Percentiles rank a stretch among this genome's conserved stretches.
These are phyloP conservation scores for Pythium utonaiense DNA, from an alignment of 352 stramenopile species.

Conservation along the genomic window DNA sequence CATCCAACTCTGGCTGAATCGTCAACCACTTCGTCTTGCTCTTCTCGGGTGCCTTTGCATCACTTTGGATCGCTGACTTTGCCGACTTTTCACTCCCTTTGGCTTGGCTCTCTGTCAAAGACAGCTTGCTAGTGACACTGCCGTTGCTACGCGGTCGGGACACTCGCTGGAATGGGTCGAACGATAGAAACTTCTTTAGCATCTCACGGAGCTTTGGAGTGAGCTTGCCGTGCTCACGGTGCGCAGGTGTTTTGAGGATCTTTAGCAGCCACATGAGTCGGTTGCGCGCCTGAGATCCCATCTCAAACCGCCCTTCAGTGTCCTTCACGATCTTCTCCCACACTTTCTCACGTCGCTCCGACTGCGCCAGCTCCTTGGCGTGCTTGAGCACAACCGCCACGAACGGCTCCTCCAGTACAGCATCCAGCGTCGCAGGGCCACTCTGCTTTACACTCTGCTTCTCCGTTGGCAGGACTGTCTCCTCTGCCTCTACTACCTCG, in stretches of 20 bases:
- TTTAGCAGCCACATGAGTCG: background rate
- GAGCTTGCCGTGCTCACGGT: background rate
- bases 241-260: background rate
- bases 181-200: background rate
- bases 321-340: background rate
- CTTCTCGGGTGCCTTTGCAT: background rate
- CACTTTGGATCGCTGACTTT: background rate
- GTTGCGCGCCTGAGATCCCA: background rate
- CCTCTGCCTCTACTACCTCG: no score
- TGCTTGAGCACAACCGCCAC: background rate
- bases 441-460: background rate
- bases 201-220: background rate
- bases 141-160: background rate
- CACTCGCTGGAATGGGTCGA: background rate
- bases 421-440: background rate
- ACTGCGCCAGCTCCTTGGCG: background rate
- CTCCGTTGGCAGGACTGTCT: background rate
- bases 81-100: no score
- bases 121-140: background rate
- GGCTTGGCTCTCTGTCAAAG: background rate
- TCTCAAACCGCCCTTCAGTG: background rate
- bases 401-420: background rate
- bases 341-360: background rate
- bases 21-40: background rate
- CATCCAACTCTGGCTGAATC: background rate